These are phyloP conservation scores for Epithele typhae DNA, from an alignment of 768 basidiomycete species.

Conservation along the genomic window DNA sequence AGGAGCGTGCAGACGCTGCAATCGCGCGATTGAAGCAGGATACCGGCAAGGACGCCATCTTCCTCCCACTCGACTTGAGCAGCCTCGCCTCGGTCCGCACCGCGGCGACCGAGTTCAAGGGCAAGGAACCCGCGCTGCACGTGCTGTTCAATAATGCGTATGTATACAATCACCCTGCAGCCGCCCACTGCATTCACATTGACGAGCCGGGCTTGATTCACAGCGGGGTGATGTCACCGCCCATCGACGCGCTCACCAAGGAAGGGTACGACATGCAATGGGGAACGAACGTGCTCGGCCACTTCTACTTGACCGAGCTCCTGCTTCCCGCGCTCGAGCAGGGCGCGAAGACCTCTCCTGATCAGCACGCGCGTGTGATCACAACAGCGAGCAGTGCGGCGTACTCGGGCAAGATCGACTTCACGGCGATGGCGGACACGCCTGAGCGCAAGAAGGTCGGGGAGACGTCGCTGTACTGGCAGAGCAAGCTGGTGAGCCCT, in stretches of 20 bases:
- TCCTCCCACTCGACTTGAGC: background rate
- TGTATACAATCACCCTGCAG: too few species aligned
- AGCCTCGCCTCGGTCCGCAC: too few species aligned
- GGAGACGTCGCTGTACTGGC: background rate
- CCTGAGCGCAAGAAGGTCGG: too few species aligned
- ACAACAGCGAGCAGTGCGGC: background rate
- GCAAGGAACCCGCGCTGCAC: too few species aligned
- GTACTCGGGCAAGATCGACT: background rate
- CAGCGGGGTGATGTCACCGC: too few species aligned
- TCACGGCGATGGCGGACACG: background rate
- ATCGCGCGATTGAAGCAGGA: constrained; percentile 17
- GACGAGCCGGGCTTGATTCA: too few species aligned
- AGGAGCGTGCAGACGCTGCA: constrained; percentile 18
- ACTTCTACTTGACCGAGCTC: background rate
- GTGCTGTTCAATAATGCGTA: too few species aligned
- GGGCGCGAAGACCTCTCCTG: background rate
- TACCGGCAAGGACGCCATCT: constrained; percentile 26
- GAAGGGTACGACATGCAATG: too few species aligned
- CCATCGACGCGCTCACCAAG: too few species aligned
- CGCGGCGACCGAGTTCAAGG: too few species aligned
- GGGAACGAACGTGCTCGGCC: too few species aligned
- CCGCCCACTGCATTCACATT: too few species aligned
- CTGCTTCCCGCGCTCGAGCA: background rate
- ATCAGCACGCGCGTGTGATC: background rate
- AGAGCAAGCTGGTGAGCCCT: background rate